phyloP scores from a whole-genome alignment of 345 rosid species.

The Bretschneidera sinensis region DNA sequence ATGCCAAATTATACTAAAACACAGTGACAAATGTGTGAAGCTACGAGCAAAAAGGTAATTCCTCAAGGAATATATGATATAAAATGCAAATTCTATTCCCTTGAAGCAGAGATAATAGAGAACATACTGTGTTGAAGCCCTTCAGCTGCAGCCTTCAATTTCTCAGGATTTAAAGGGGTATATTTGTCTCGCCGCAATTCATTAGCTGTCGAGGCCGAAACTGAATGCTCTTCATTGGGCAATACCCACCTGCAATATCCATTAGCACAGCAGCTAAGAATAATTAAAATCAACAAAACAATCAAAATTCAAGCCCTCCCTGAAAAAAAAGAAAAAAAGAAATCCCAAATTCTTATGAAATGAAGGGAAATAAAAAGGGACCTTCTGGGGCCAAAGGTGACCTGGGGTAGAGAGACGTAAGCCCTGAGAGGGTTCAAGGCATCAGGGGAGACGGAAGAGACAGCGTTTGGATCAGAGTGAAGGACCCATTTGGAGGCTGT shows the following conservation, averaged over 20 bases:
- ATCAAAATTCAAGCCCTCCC: not conserved
- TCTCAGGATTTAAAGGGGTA: conserved; percentile 52
- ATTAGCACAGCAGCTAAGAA: not conserved
- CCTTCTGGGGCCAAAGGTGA: conserved; percentile 93
- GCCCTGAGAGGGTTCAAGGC: conserved; percentile 81
- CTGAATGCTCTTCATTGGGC: conserved; percentile 43
- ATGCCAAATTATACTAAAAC: not conserved
- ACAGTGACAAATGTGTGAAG: not conserved
- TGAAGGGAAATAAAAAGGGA: conserved; percentile 9
- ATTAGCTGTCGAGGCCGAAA: conserved; percentile 74
- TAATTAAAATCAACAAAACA: not conserved
- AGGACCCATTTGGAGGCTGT: conserved; percentile 72
- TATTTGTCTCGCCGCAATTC: conserved; percentile 63
- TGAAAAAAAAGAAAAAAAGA: not conserved
- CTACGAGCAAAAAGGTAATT: not conserved
- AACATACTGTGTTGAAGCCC: conserved; percentile 63
- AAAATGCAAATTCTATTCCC: too few species aligned
- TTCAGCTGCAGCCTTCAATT: conserved; percentile 84
- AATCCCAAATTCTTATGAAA: not conserved
- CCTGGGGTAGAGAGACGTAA: conserved; percentile 77
- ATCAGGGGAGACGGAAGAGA: conserved; percentile 41
- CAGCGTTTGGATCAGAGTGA: conserved; percentile 27
- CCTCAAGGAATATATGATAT: not conserved
- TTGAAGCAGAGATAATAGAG: not conserved
- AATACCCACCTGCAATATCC: conserved; percentile 61